Conservation (phyloP, 2,329 filamentous ascomycete genomes). For the Neofusicoccum sp. region DNA sequence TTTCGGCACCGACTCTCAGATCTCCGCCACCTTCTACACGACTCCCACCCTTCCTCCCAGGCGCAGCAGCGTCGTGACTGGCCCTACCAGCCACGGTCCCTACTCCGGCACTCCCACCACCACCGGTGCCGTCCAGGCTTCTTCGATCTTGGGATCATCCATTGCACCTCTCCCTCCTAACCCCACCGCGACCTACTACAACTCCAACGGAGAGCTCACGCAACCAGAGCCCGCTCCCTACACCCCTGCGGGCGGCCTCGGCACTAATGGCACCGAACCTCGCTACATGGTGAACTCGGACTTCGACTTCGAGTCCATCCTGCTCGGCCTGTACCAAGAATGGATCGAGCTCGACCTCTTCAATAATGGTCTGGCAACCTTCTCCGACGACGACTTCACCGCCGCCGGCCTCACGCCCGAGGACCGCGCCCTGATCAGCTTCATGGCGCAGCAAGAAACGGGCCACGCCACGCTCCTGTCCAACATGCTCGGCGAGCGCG, state of each 20-base stretch:
- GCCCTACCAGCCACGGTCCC: constrained; percentile 66
- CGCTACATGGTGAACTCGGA: constrained; percentile 77
- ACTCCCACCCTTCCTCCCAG: constrained; percentile 42
- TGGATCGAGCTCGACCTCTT: constrained; percentile 84
- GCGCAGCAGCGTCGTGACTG: constrained; percentile 50
- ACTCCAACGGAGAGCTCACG: constrained; percentile 67
- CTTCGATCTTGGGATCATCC: constrained; percentile 53
- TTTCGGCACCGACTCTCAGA: constrained; percentile 45
- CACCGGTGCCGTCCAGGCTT: constrained; percentile 65
- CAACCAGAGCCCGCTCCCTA: constrained; percentile 69
- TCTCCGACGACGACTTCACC: constrained; percentile 67
- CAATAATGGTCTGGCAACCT: constrained; percentile 69
- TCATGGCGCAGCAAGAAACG: constrained; percentile 75
- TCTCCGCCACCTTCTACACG: constrained; percentile 32
- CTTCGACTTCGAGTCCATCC: constrained; percentile 78
- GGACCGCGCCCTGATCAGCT: constrained; percentile 68
- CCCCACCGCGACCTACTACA: constrained; percentile 66
- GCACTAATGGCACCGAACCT: constrained; percentile 73
- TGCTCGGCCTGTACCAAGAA: constrained; percentile 74
- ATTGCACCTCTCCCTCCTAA: constrained; percentile 59
- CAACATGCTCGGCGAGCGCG: constrained; percentile 71
- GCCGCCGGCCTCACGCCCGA: constrained; percentile 65
- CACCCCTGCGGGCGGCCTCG: constrained; percentile 66
- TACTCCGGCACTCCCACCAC: constrained; percentile 66
- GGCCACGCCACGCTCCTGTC: constrained; percentile 74